phyloP scores from a whole-genome alignment of 495 filamentous ascomycete genomes.

The Penicillium coffeae region DNA sequence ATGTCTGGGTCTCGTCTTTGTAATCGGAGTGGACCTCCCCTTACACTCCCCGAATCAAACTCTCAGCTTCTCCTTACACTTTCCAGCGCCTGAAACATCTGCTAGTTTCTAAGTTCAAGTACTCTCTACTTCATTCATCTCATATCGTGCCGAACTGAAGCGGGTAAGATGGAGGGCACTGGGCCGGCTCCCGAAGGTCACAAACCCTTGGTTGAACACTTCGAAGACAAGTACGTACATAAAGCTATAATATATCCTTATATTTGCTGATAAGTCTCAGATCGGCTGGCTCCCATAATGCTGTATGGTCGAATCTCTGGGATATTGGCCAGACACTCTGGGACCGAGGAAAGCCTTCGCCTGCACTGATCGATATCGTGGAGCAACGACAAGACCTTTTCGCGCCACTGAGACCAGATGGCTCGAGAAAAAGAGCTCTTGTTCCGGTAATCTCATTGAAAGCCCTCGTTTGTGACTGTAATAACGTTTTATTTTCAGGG shows the following conservation, averaged over 20 bases:
- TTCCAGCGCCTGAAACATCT: too few relatives aligned
- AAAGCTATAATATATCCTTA: too few relatives aligned
- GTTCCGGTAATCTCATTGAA: slow-evolving; percentile 26
- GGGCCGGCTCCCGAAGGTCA: too few relatives aligned
- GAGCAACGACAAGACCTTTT: slow-evolving; percentile 26
- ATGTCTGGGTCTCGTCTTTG: too few relatives aligned
- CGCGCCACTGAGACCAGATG: slow-evolving; percentile 11
- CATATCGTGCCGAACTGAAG: too few relatives aligned
- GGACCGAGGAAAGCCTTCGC: slow-evolving; percentile 41
- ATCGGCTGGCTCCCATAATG: slow-evolving; percentile 15
- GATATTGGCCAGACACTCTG: slow-evolving; percentile 34
- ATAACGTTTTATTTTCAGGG: slow-evolving; percentile 10
- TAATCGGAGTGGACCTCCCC: too few relatives aligned
- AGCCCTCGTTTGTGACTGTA: not conserved
- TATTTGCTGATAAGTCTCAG: slow-evolving; percentile 1
- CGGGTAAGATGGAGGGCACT: too few relatives aligned
- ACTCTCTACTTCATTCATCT: too few relatives aligned
- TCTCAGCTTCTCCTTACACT: too few relatives aligned
- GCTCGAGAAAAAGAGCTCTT: slow-evolving; percentile 31
- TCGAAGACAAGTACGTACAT: not conserved
- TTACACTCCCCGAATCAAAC: too few relatives aligned
- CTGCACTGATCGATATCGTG: slow-evolving; percentile 40
- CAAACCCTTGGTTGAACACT: too few relatives aligned
- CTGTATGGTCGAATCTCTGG: slow-evolving; percentile 39
- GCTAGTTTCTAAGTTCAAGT: too few relatives aligned